phyloP scores from a whole-genome alignment of 1,284 basidiomycete species.

The Apiotrichum sp. region DNA sequence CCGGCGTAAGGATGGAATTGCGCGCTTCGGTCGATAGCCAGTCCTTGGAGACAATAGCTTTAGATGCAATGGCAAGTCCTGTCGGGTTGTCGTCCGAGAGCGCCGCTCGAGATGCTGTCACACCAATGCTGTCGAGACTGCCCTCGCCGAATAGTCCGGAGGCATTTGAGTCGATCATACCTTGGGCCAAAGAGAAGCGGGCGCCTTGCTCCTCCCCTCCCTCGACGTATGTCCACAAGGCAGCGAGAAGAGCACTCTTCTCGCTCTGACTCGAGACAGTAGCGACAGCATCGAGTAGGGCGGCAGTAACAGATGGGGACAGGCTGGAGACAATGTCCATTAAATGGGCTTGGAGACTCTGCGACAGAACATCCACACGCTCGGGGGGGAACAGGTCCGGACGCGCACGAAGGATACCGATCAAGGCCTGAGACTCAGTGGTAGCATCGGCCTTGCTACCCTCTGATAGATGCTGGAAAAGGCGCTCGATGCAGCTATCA shows the following conservation, averaged over 20 bases:
- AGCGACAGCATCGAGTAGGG: slow-evolving; percentile 14
- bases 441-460: neutral
- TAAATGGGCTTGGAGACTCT: slow-evolving; percentile 17
- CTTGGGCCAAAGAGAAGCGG: slow-evolving; percentile 20
- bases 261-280: slow-evolving; percentile 1
- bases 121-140: slow-evolving; percentile 26
- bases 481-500: slow-evolving; percentile 12
- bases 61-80: slow-evolving; percentile 16
- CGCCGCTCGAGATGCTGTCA: slow-evolving; percentile 30
- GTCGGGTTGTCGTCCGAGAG: slow-evolving; percentile 15
- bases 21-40: slow-evolving; percentile 28
- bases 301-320: slow-evolving; percentile 11
- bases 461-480: slow-evolving; percentile 8
- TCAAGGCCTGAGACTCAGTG: slow-evolving; percentile 14
- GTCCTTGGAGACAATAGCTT: slow-evolving; percentile 6
- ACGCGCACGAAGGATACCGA: slow-evolving; percentile 16
- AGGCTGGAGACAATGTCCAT: slow-evolving; percentile 16
- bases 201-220: slow-evolving; percentile 9
- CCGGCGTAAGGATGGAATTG: slow-evolving; percentile 30
- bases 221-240: slow-evolving; percentile 14
- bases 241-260: slow-evolving; percentile 6
- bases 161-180: slow-evolving; percentile 4
- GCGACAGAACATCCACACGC: slow-evolving; percentile 12
- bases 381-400: slow-evolving; percentile 14
- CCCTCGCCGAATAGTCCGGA: slow-evolving; percentile 16